phyloP scores from a whole-genome alignment of 2,329 filamentous ascomycete genomes.

The Neocatenulostroma microsporum region DNA sequence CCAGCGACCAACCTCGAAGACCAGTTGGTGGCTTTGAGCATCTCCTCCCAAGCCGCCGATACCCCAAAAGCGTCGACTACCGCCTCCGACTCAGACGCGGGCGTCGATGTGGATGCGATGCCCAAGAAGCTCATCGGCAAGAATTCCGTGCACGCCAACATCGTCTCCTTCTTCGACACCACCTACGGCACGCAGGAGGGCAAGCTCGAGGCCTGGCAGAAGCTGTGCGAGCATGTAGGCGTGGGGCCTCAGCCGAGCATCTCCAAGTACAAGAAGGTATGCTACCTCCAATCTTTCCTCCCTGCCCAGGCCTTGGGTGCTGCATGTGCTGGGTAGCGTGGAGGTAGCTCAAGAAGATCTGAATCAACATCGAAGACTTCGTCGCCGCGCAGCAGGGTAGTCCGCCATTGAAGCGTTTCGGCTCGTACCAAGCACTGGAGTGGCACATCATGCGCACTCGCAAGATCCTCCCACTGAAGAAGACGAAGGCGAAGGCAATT shows the following conservation, averaged over 20 bases:
- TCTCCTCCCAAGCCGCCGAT: too few relatives aligned
- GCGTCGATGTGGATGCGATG: too few relatives aligned
- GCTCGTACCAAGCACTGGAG: conserved; percentile 1
- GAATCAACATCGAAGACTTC: conserved; percentile 10
- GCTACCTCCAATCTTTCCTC: not conserved
- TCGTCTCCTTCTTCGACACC: conserved; percentile 2
- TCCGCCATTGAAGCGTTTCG: not conserved
- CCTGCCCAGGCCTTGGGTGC: too few relatives aligned
- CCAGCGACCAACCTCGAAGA: too few relatives aligned
- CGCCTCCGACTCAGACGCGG: too few relatives aligned
- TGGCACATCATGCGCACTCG: conserved; percentile 3
- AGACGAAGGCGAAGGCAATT: conserved; percentile 2
- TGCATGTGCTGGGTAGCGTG: too few relatives aligned
- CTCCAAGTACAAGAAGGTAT: conserved; percentile 3
- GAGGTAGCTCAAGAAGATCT: conserved; percentile 5
- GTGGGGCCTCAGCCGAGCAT: not conserved
- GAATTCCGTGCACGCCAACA: too few relatives aligned
- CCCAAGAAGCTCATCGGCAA: too few relatives aligned
- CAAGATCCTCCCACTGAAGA: conserved; percentile 4
- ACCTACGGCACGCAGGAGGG: not conserved
- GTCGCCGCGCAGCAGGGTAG: conserved; percentile 2
- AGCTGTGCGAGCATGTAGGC: conserved; percentile 4
- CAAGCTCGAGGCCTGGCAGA: conserved; percentile 1
- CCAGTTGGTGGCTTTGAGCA: too few relatives aligned
- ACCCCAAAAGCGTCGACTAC: too few relatives aligned